These are phyloP conservation scores for Phytophthora boehmeriae DNA, from an alignment of 352 stramenopile genomes.

Conservation along the genomic window DNA sequence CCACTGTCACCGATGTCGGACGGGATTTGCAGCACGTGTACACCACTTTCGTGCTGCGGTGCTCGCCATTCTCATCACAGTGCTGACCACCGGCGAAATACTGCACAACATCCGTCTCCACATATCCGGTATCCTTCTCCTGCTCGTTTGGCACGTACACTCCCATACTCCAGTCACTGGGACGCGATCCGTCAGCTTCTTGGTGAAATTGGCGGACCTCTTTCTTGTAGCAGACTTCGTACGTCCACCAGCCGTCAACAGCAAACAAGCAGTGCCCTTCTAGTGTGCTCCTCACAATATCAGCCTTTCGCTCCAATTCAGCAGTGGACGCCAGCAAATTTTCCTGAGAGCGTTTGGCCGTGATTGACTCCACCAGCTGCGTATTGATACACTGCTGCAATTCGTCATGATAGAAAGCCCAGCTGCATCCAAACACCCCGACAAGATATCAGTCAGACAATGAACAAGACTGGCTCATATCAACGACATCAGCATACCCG, in stretches of 20 bases:
- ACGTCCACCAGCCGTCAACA: conserved; percentile 82
- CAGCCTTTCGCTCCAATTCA: conserved; percentile 40
- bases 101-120: conserved; percentile 62
- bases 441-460: background rate
- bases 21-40: conserved; percentile 81
- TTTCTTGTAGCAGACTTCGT: conserved; percentile 81
- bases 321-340: conserved; percentile 38
- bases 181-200: conserved; percentile 68
- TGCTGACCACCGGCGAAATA: conserved; percentile 78
- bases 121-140: conserved; percentile 24
- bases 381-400: conserved; percentile 73
- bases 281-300: conserved; percentile 58
- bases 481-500: conserved; percentile 42
- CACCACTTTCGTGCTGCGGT: conserved; percentile 73
- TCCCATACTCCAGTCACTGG: conserved; percentile 88
- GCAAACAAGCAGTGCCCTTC: conserved; percentile 65
- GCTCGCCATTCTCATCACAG: conserved; percentile 84
- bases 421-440: conserved; percentile 38
- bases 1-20: conserved; percentile 52
- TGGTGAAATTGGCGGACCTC: conserved; percentile 87
- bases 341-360: conserved; percentile 43
- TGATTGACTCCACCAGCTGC: conserved; percentile 58
- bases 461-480: background rate
- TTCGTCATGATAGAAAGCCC: conserved; percentile 85
- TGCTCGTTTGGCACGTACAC: conserved; percentile 48